These are phyloP conservation scores for Ophiostoma sp. DNA, from an alignment of 2,329 filamentous ascomycete species.

Conservation along the genomic window DNA sequence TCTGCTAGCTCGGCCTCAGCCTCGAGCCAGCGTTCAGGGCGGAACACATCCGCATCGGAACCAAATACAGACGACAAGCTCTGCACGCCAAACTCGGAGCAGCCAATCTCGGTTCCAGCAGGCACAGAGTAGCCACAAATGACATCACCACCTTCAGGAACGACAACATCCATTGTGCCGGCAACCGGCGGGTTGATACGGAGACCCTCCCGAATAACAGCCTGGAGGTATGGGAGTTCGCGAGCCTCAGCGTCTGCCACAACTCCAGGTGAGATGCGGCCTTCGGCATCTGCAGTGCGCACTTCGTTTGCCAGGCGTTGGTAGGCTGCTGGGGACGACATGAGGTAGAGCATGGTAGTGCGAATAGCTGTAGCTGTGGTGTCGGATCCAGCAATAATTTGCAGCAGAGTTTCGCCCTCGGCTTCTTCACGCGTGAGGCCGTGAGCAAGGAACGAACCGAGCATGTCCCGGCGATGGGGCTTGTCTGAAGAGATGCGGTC, in stretches of 20 bases:
- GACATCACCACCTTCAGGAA: constrained; percentile 37
- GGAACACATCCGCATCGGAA: constrained; percentile 38
- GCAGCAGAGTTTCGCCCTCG: constrained; percentile 42
- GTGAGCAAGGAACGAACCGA: constrained; percentile 39
- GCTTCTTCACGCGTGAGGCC: constrained; percentile 37
- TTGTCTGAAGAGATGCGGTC: constrained; percentile 22
- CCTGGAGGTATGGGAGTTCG: constrained; percentile 44
- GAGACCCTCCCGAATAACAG: constrained; percentile 45
- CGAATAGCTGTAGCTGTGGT: constrained; percentile 32
- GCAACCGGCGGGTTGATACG: constrained; percentile 43
- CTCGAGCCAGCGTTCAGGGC: constrained; percentile 44
- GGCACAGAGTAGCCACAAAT: constrained; percentile 41
- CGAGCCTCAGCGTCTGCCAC: constrained; percentile 35
- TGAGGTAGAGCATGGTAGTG: constrained; percentile 29
- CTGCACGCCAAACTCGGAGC: constrained; percentile 39
- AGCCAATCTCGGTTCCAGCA: constrained; percentile 42
- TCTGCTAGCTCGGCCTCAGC: constrained; percentile 27
- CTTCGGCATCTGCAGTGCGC: constrained; percentile 31
- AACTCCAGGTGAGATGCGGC: constrained; percentile 32
- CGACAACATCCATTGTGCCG: constrained; percentile 31
- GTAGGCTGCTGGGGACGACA: constrained; percentile 29
- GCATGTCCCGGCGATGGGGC: constrained; percentile 34
- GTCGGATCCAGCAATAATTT: constrained; percentile 34
- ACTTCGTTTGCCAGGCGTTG: constrained; percentile 33
- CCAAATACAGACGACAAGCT: constrained; percentile 36